A percentile compares a stretch with the other conserved stretches of the same genome.
phyloP scores from a whole-genome alignment of 495 filamentous ascomycete genomes.

The Trichoderma reesei region DNA sequence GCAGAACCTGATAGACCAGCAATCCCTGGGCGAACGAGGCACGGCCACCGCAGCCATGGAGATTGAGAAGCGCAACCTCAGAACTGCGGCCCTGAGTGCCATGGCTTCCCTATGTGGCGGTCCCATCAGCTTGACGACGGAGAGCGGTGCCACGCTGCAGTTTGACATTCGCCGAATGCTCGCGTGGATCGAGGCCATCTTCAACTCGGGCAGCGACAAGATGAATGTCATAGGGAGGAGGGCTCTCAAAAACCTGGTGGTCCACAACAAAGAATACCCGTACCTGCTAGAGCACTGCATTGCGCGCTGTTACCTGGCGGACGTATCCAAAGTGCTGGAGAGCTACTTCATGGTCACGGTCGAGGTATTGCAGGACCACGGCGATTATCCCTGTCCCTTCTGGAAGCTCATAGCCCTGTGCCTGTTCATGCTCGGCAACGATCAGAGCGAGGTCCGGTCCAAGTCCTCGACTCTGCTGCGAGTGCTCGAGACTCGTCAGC shows the following conservation, averaged over 20 bases:
- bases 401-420: constrained; percentile 84
- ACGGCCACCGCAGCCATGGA: constrained; percentile 82
- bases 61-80: constrained; percentile 87
- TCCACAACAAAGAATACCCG: constrained; percentile 78
- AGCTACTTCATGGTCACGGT: constrained; percentile 94
- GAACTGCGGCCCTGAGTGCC: constrained; percentile 81
- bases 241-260: constrained; percentile 81
- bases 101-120: constrained; percentile 94
- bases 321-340: constrained; percentile 71
- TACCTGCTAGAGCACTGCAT: constrained; percentile 81
- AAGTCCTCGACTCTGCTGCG: constrained; percentile 80
- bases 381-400: constrained; percentile 71
- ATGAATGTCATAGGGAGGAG: constrained; percentile 85
- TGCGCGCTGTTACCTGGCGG: constrained; percentile 71
- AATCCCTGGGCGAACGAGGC: constrained; percentile 54
- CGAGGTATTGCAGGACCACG: constrained; percentile 70
- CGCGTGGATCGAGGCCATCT: constrained; percentile 89
- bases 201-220: constrained; percentile 78
- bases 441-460: constrained; percentile 75
- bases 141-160: constrained; percentile 69
- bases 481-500: constrained; percentile 72
- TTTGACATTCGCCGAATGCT: constrained; percentile 91
- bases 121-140: constrained; percentile 77
- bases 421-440: constrained; percentile 82
- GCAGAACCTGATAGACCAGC: constrained; percentile 60